Conservation (phyloP, 345 rosid genomes). For the Ricinus communis region DNA sequence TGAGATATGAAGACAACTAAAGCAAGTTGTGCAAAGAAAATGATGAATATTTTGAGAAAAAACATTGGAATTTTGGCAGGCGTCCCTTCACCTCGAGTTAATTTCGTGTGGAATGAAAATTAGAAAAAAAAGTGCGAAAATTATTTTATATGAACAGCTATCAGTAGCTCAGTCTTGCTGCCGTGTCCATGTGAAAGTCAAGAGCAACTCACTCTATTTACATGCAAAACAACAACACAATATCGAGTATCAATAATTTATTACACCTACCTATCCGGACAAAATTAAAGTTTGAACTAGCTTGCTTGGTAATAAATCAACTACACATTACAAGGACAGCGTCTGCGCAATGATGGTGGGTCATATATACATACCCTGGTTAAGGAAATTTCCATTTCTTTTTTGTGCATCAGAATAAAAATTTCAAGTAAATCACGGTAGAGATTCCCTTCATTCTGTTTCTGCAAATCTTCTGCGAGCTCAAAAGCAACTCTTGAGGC, state of each 20-base stretch:
- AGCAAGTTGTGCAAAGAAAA: neutral
- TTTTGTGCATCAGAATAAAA: no score
- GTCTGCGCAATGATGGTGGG: neutral
- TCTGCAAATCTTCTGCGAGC: neutral
- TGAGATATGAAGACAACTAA: no score
- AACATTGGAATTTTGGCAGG: no score
- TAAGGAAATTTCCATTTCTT: neutral
- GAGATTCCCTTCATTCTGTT: neutral
- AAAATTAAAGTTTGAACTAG: neutral
- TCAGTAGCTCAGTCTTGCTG: no score
- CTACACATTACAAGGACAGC: neutral
- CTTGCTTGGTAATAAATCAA: neutral
- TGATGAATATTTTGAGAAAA: no score
- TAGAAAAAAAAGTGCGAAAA: no score
- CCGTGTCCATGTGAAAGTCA: conserved; percentile 6
- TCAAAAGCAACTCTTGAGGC: neutral
- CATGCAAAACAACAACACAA: neutral
- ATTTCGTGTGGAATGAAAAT: no score
- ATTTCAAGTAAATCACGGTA: no score
- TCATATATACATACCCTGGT: neutral
- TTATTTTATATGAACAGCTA: no score
- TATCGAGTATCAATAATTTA: neutral
- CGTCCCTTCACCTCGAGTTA: no score
- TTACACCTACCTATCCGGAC: neutral
- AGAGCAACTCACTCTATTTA: neutral